A percentile compares a stretch with the other conserved stretches of the same genome.
Evolutionary conservation across 805 yeast genomes (phyloP).

Genomic region (Candida maris): DNA sequence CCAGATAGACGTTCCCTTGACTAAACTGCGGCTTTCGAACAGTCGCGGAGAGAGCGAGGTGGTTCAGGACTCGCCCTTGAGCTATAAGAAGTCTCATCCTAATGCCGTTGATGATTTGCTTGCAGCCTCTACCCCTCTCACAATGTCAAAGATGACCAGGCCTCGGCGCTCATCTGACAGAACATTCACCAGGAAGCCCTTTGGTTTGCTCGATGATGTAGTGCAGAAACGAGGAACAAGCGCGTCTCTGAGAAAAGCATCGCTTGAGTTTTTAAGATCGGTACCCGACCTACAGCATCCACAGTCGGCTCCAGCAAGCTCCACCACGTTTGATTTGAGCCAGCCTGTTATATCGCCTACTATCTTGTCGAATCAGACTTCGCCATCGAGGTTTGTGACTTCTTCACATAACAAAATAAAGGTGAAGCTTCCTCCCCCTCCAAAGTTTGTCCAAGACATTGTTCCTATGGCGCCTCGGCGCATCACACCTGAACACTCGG

Average conservation of each 20-base stretch:
- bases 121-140: constrained; percentile 33
- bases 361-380: constrained; percentile 20
- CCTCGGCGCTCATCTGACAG: neutral
- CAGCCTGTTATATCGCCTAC: constrained; percentile 1
- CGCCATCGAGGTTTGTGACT: constrained; percentile 28
- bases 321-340: constrained; percentile 9
- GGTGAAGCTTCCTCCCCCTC: constrained; percentile 29
- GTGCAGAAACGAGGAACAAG: constrained; percentile 26
- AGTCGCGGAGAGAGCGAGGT: neutral
- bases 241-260: constrained; percentile 27
- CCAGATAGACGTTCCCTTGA: constrained; percentile 36
- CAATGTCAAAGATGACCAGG: constrained; percentile 7
- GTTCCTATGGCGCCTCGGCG: neutral
- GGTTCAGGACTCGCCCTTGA: constrained; percentile 8
- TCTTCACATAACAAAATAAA: constrained; percentile 8
- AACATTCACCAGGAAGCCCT: constrained; percentile 8
- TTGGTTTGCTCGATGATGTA: constrained; percentile 24
- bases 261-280: constrained; percentile 17
- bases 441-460: constrained; percentile 18
- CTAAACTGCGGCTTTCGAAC: constrained; percentile 26
- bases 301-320: constrained; percentile 21
- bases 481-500: constrained; percentile 5
- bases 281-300: constrained; percentile 12
- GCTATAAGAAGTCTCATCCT: constrained; percentile 21
- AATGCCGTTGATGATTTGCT: constrained; percentile 31